Evolutionary conservation across 2,329 filamentous ascomycete genomes (phyloP).

Genomic region (Stachybotrys elegans): DNA sequence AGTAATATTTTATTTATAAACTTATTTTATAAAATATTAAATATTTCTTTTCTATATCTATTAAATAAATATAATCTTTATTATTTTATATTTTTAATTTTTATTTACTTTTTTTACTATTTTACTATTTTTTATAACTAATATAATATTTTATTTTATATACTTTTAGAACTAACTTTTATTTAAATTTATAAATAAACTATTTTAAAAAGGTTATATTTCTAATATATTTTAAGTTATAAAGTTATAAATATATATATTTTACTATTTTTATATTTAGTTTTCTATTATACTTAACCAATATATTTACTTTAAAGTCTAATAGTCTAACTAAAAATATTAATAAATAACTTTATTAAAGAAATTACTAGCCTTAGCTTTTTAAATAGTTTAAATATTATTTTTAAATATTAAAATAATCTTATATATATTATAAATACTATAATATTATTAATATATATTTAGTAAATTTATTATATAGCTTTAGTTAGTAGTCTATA

Average conservation of each 20-base stretch:
- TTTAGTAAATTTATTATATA: not conserved
- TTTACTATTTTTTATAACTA: constrained; percentile 3
- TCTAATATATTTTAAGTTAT: not conserved
- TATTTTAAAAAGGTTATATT: not conserved
- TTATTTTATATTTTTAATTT: not conserved
- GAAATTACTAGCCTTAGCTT: not conserved
- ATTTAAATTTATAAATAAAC: not conserved
- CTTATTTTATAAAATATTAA: not conserved
- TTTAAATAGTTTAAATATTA: not conserved
- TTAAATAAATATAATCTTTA: not conserved
- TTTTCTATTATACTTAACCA: not conserved
- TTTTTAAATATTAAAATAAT: not conserved
- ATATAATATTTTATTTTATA: not conserved
- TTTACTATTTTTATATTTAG: not conserved
- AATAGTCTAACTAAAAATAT: not conserved
- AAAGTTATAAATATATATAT: not conserved
- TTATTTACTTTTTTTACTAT: not conserved
- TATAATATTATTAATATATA: constrained; percentile 1
- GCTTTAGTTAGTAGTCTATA: not conserved
- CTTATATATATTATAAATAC: not conserved
- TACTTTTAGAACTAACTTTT: not conserved
- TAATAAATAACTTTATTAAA: constrained; percentile 1
- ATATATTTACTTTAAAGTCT: not conserved
- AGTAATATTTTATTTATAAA: constrained; percentile 1
- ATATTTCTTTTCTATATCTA: constrained; percentile 1